Evolutionary conservation across 2,329 filamentous ascomycete genomes (phyloP).

Genomic region (Sclerotinia nivalis): DNA sequence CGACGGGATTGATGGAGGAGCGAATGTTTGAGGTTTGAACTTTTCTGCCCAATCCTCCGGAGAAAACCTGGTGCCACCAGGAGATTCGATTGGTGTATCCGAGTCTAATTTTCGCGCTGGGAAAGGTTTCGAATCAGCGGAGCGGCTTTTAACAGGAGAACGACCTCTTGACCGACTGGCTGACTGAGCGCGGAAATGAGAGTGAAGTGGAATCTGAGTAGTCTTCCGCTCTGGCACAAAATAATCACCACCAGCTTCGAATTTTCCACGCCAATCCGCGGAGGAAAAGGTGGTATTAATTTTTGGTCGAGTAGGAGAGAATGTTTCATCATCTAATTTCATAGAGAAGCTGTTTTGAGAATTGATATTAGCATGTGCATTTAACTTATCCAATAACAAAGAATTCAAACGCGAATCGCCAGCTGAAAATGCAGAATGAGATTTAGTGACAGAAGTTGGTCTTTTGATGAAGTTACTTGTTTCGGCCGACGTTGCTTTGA

Average conservation of each 20-base stretch:
- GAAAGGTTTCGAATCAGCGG: constrained; percentile 29
- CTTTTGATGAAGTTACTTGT: constrained; percentile 30
- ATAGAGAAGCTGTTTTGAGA: constrained; percentile 45
- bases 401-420: constrained; percentile 22
- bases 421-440: constrained; percentile 24
- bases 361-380: constrained; percentile 32
- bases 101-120: constrained; percentile 20
- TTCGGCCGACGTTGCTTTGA: constrained; percentile 22
- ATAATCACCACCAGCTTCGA: constrained; percentile 39
- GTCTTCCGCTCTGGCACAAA: constrained; percentile 36
- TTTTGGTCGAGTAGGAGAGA: constrained; percentile 43
- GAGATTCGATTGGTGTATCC: constrained; percentile 34
- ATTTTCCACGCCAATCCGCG: constrained; percentile 47
- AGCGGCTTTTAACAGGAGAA: constrained; percentile 39
- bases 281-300: constrained; percentile 63
- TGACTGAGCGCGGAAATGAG: constrained; percentile 35
- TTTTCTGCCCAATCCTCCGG: constrained; percentile 38
- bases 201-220: constrained; percentile 23
- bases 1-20: constrained; percentile 31
- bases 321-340: constrained; percentile 47
- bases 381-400: constrained; percentile 22
- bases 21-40: constrained; percentile 41
- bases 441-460: constrained; percentile 23
- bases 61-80: constrained; percentile 39
- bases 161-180: constrained; percentile 35